Evolutionary conservation across 768 basidiomycete genomes (phyloP), one percentile per base, ranked within the genome.

Genomic region (Mrakia gelida): DNA sequence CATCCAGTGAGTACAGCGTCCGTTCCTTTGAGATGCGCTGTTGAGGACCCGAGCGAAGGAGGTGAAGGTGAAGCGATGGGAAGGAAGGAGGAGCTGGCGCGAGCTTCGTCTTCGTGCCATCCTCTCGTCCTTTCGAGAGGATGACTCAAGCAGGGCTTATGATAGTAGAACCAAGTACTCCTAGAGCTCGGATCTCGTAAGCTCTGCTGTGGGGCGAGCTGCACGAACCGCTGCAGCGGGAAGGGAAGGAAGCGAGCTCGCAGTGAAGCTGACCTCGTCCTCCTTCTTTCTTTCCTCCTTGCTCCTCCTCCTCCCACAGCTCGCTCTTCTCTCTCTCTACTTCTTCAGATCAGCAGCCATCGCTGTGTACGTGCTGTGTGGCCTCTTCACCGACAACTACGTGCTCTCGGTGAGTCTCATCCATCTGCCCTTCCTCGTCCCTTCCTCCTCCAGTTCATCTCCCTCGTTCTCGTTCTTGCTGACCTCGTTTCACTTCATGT

Each of bases 331-430:
- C 82, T 93, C 91, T 84, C 88, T 98, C 62, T 98, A 91, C 84
- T 85, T 94, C 83, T 97, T 99, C 87, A 89, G 95, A 67, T 88
- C 90, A 79, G 88, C 91, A 9, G 96, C 97, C n/a, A 89, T 99
- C 75, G 86, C 90, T 10, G 92, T 95, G 4, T 99, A 99, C 84
- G 88, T 98, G 67, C 88, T 98, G n/a, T 94, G 92, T 80, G 96
- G 95, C 3, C 91, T 86, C 73, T 86, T 93, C 83, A 93, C 93
- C 56, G 86, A 89, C 81, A 92, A 95, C 83, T 98, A 95, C 84
- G 95, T 99, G 30, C 88, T 98, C 80, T 94, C 94, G 67, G 95
- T 96, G 78, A 81, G 93, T 85, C 63, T 49, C 52, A 28, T 28
- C 26, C 71, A 73, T 43, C 71, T 5, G 32, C 34, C 15, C 11